These are phyloP conservation scores for Alternaria consortialis DNA, from an alignment of 2,329 filamentous ascomycete genomes.

Conservation along the genomic window DNA sequence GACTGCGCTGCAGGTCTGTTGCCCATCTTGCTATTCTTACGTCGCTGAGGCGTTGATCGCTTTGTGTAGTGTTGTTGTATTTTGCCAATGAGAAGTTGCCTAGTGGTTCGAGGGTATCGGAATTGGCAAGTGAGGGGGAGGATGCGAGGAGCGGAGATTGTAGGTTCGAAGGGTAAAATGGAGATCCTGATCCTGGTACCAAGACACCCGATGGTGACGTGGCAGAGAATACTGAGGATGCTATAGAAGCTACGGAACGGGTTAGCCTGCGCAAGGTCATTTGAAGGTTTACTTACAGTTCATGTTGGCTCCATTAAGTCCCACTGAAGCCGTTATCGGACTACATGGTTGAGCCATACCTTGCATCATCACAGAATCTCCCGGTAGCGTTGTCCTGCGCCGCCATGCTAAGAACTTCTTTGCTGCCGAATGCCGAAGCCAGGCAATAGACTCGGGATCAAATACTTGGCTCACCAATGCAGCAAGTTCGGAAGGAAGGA, in stretches of 20 bases:
- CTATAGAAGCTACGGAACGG: constrained; percentile 37
- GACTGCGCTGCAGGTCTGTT: constrained; percentile 77
- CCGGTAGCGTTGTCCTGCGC: constrained; percentile 50
- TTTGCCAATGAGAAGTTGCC: constrained; percentile 54
- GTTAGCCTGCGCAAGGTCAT: constrained; percentile 16
- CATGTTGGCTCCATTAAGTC: constrained; percentile 34
- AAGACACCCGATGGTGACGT: constrained; percentile 52
- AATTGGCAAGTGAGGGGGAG: constrained; percentile 45
- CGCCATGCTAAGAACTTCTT: constrained; percentile 83
- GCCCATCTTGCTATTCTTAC: constrained; percentile 85
- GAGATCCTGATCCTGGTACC: constrained; percentile 46
- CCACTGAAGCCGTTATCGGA: constrained; percentile 42
- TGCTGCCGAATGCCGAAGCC: constrained; percentile 82
- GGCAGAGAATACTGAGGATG: constrained; percentile 49
- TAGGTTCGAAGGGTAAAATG: constrained; percentile 46
- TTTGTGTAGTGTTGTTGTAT: constrained; percentile 61
- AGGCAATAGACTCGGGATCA: constrained; percentile 77
- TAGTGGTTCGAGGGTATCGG: constrained; percentile 36
- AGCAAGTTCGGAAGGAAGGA: constrained; percentile 77
- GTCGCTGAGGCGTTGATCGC: constrained; percentile 69
- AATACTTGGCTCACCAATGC: constrained; percentile 78
- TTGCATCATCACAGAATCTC: constrained; percentile 40
- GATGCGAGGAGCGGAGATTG: constrained; percentile 48
- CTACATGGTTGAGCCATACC: constrained; percentile 36
- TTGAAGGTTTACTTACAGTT: constrained; percentile 29